Evolutionary conservation across 495 filamentous ascomycete genomes (phyloP), one percentile per base, ranked within the genome.

Genomic region (Lophiostoma macrostomum): DNA sequence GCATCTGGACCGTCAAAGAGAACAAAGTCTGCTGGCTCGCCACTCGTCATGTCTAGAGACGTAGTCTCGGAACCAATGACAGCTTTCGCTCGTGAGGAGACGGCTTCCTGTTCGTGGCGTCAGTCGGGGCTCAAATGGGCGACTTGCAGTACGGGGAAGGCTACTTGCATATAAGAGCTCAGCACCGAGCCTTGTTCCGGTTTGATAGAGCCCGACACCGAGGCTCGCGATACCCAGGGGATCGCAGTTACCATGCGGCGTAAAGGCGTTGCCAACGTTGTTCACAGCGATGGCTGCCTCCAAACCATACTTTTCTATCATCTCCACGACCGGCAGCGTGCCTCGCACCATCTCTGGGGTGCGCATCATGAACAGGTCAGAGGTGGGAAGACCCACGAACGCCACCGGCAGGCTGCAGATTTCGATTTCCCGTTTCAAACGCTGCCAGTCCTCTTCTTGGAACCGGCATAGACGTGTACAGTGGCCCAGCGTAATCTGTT

Each of bases 191-290:
- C 74, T 71, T 4, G 78, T 83, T 0, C 83, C 86, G 2, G 80
- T 79, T 42, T 87, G 83, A 58, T 88, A 90, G 3, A 88, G 49
- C 0, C 81, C 84, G 4, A 88, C 83, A 5, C 80, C 77, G 37
- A 83, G 62, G 37, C 78, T 81, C 31, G 83, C 83, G 39, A 88
- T 60, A 14, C 71, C 70, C 45, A 90, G 55, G 1, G 86, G 85
- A 68, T 89, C 87, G n/a, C 75, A 79, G n/a, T 70, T 79, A 0
- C 85, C 86, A 56, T 83, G 81, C 0, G 85, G 87, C 8, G 87
- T 88, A 57, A 90, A 88, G 0, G 85, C 81, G 66, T 90, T 89
- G 1, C 85, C 85, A 14, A 89, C 79, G 54, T 90, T 90, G 56
- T 88, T 88, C n/a, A 88, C 74, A 0, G 82, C 79, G 1, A 88